These are phyloP conservation scores for Diaporthe vexans DNA, from an alignment of 2,329 filamentous ascomycete genomes.

Conservation along the genomic window DNA sequence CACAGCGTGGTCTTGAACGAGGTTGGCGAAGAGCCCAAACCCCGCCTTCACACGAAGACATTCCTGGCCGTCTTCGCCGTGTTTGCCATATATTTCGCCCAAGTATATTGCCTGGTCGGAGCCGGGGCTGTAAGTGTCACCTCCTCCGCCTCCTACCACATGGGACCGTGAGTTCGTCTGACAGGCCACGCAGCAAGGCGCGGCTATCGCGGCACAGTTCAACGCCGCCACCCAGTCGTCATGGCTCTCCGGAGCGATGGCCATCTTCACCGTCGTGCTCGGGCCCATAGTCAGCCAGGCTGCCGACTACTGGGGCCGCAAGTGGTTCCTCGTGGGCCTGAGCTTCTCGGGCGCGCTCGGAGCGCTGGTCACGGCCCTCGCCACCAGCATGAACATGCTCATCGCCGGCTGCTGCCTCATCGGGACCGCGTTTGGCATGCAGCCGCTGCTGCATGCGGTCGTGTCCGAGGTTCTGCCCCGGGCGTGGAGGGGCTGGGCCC, in stretches of 20 bases:
- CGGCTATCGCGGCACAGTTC: constrained; percentile 50
- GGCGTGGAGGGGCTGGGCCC: constrained; percentile 52
- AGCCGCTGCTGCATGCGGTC: constrained; percentile 56
- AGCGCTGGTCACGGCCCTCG: constrained; percentile 53
- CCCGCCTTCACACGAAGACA: constrained; percentile 52
- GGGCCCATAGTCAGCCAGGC: constrained; percentile 55
- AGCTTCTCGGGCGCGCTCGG: constrained; percentile 53
- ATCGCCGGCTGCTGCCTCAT: constrained; percentile 55
- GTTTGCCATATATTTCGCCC: constrained; percentile 54
- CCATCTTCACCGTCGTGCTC: constrained; percentile 54
- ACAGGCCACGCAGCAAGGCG: constrained; percentile 48
- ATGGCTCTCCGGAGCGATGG: constrained; percentile 54
- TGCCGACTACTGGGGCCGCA: constrained; percentile 59
- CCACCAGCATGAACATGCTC: constrained; percentile 51
- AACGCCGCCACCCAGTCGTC: constrained; percentile 44
- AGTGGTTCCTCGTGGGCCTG: constrained; percentile 55
- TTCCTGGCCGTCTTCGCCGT: constrained; percentile 53
- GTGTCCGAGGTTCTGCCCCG: constrained; percentile 57
- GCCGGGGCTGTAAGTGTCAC: constrained; percentile 51
- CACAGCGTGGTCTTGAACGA: constrained; percentile 2
- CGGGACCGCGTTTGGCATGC: constrained; percentile 53
- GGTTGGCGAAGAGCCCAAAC: constrained; percentile 40
- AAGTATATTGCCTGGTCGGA: constrained; percentile 52
- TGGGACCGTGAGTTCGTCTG: background rate
- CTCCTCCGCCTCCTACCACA: background rate